Evolutionary conservation across 805 yeast species (phyloP), one percentile per base, ranked within the genome.

Genomic region (Blastobotrys americana): DNA sequence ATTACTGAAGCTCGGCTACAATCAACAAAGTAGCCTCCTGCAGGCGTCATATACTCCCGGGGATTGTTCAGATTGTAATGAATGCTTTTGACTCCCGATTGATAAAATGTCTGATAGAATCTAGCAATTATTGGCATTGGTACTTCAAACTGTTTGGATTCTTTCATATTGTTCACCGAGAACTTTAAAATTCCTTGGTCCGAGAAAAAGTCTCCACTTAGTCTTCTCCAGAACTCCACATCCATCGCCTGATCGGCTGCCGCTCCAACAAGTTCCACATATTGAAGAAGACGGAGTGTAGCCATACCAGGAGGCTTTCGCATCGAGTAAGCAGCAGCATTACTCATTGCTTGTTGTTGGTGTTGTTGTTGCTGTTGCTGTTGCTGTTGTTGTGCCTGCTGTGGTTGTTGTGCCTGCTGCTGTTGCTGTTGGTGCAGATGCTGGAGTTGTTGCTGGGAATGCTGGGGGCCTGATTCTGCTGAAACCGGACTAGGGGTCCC

Each of bases 121-220:
- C 80, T 64, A 1, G 93, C 83, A n/a, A 85, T 72, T 8, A 85
- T 73, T 3, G 77, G 69, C 5, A 74, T 72, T 8, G 79, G 74
- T 18, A 87, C 72, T 47, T 80, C 89, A 59, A 78, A 84, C 51
- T 73, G 80, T 46, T 77, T 63, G 6, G 69, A 64, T 35, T 73
- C 81, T 35, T 50, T 49, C 64, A 16, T 63, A 9, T 68, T 69
- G 38, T 68, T 64, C 34, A 77, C 67, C 1, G 72, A 61, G 47
- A 77, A 68, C 13, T 76, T 63, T 27, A 78, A 53, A 4, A 68
- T 60, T 1, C 80, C 80, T 38, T 61, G 59, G 6, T 76, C 80
- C 34, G 76, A 65, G 56, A 78, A 81, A 49, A 69, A 72, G 35
- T 77, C 81, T 3, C 61, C 60, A 8, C 73, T 65, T 15, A 76